A percentile compares a stretch with the other conserved stretches of the same genome.
Conservation (phyloP, 495 filamentous ascomycete genomes). For the Penicillium manginii region DNA sequence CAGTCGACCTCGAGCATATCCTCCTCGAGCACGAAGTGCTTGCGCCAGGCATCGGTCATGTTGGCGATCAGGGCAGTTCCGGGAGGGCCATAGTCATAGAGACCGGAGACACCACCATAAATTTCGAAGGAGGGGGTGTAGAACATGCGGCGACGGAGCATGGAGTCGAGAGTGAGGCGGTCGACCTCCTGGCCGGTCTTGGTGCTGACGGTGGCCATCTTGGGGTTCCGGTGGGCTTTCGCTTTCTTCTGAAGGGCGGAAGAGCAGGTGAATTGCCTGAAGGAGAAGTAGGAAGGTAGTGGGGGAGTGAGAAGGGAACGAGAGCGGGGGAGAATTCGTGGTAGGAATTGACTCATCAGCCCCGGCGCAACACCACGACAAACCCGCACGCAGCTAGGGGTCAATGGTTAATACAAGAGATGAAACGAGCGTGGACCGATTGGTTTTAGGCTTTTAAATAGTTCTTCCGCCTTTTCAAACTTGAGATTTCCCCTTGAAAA, state of each 20-base stretch:
- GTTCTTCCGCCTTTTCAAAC: slow-evolving; percentile 6
- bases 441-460: too few species aligned
- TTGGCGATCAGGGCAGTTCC: slow-evolving; percentile 81
- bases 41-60: slow-evolving; percentile 89
- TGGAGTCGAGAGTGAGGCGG: slow-evolving; percentile 73
- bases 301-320: slow-evolving; percentile 45
- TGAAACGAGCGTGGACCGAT: background rate
- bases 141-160: slow-evolving; percentile 87
- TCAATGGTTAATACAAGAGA: slow-evolving; percentile 6
- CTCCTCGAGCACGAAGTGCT: slow-evolving; percentile 88
- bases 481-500: slow-evolving; percentile 12
- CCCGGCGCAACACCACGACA: slow-evolving; percentile 26
- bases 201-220: slow-evolving; percentile 70
- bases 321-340: slow-evolving; percentile 41
- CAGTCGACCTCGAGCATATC: slow-evolving; percentile 92
- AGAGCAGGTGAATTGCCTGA: slow-evolving; percentile 31
- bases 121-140: slow-evolving; percentile 95
- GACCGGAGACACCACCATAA: slow-evolving; percentile 84
- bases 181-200: slow-evolving; percentile 89
- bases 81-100: slow-evolving; percentile 85
- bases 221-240: slow-evolving; percentile 32
- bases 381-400: slow-evolving; percentile 7
- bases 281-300: slow-evolving; percentile 13
- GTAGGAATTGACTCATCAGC: slow-evolving; percentile 52
- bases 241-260: slow-evolving; percentile 30